Base-by-base conservation (phyloP, 2,329 filamentous ascomycete species). In the Cordyceps fumosorosea region DNA sequence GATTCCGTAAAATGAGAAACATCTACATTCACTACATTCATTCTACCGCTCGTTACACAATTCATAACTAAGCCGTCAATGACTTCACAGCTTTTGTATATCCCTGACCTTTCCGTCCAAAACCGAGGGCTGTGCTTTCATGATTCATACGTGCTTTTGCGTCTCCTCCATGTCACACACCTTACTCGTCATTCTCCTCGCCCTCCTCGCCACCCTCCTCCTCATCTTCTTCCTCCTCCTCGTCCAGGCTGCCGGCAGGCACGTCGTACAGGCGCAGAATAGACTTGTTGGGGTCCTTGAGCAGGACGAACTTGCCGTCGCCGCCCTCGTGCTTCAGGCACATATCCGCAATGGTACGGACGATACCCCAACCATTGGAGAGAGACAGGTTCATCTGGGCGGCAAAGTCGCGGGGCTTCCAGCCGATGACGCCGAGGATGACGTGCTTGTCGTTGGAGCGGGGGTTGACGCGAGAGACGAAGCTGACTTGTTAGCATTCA, bases 301-400 rank as follows among this genome's bases (percentile, higher is more conserved):
- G 85, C 22, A 89, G 81, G 53, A 95, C 87, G 69, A 90, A 95
- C 80, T 93, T 93, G 76, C 88, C 89, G 73, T 86, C 87, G 59
- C 84, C 82, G 76, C 87, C 85, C 76, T 87, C 85, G 69, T 92
- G 83, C 59, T 61, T 61, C 51, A 55, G 24, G 71, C 88, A 89
- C 89, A 98, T 96, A 77, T 99, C 95, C 69, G 91, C 91, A 72
- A 99, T 97, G 56, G 95, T 99, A 68, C 95, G 91, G 64, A 99
- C 95, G 67, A 99, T 98, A 76, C 95, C 95, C 95, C 95, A 99
- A 66, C 95, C 95, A 78, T 99, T 99, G 78, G 89, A 90, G 63
- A 98, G 84, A 71, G 93, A 96, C 71, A 99, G 79, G 80, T 97
- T 97, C 95, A 99, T 99, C 83, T 99, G 95, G 72, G 85, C 84